Conservation (phyloP, 768 basidiomycete genomes). For the Phylloporus scabripes region DNA sequence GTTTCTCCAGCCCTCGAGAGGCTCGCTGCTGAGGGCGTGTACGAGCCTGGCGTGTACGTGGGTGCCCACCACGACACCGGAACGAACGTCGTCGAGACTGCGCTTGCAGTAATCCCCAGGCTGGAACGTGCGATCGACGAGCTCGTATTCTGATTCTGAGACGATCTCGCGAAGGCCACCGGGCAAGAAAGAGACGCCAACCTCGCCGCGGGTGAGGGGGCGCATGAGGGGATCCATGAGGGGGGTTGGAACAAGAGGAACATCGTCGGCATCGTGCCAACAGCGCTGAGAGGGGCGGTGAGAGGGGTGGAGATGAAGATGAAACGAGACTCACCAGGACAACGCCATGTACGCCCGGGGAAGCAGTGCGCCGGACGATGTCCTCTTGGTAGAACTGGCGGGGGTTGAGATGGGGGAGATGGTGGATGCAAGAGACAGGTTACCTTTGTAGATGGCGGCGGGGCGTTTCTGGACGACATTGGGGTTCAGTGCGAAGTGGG, state of each 20-base stretch:
- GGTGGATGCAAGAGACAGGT: neutral
- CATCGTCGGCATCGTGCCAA: slow-evolving; percentile 84
- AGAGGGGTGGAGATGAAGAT: slow-evolving; percentile 2
- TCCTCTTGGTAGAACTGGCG: slow-evolving; percentile 63
- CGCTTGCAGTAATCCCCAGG: slow-evolving; percentile 81
- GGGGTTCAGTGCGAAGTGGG: neutral
- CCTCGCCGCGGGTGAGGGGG: slow-evolving; percentile 70
- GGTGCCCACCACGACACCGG: slow-evolving; percentile 67
- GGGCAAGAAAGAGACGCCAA: slow-evolving; percentile 69
- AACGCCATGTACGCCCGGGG: slow-evolving; percentile 47
- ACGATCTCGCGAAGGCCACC: slow-evolving; percentile 60
- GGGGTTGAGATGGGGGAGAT: neutral
- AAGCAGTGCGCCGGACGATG: slow-evolving; percentile 46
- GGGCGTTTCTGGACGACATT: slow-evolving; percentile 26
- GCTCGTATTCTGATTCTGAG: slow-evolving; percentile 57
- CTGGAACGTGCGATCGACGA: slow-evolving; percentile 74
- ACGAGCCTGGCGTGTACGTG: slow-evolving; percentile 62
- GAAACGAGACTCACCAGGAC: slow-evolving; percentile 51
- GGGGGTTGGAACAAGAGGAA: slow-evolving; percentile 38
- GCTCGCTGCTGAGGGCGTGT: slow-evolving; percentile 64
- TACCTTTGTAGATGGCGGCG: slow-evolving; percentile 33
- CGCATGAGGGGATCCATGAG: slow-evolving; percentile 68
- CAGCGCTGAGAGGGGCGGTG: slow-evolving; percentile 53
- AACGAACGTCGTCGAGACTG: slow-evolving; percentile 63
- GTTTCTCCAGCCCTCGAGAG: slow-evolving; percentile 59